Conservation (phyloP, 208 protist genomes). For the Trypanosoma mega region DNA sequence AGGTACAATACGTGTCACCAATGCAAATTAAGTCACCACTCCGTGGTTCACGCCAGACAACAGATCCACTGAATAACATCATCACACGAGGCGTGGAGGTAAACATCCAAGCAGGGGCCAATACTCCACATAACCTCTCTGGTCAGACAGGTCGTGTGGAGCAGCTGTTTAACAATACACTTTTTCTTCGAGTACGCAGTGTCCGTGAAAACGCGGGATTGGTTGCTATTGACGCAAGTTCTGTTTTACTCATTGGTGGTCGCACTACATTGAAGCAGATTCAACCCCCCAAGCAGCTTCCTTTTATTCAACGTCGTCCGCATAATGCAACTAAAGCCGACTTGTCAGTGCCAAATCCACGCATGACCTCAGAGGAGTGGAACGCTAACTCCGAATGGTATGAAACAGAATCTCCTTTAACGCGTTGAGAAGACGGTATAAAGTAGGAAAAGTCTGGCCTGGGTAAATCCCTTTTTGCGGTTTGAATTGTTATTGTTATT, state of each 20-base stretch:
- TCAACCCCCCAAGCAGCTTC: conserved; percentile 46
- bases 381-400: conserved; percentile 35
- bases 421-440: conserved; percentile 15
- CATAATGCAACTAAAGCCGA: conserved; percentile 62
- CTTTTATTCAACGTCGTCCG: conserved; percentile 33
- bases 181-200: conserved; percentile 77
- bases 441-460: conserved; percentile 28
- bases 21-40: conserved; percentile 66
- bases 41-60: conserved; percentile 52
- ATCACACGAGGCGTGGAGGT: conserved; percentile 77
- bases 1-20: conserved; percentile 63
- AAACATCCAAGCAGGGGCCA: conserved; percentile 51
- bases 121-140: conserved; percentile 60
- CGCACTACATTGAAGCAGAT: conserved; percentile 61
- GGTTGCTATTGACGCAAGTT: conserved; percentile 60
- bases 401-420: conserved; percentile 12
- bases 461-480: no score
- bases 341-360: conserved; percentile 24
- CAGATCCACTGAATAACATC: conserved; percentile 72
- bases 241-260: conserved; percentile 67
- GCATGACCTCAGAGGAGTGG: conserved; percentile 46
- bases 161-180: conserved; percentile 78
- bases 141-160: conserved; percentile 81
- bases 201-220: conserved; percentile 72
- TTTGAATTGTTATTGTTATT: no score